A percentile compares a stretch with the other conserved stretches of the same genome.
Conservation (phyloP, 306 rosid genomes). For the cucumber (Cucumis sativus) region DNA sequence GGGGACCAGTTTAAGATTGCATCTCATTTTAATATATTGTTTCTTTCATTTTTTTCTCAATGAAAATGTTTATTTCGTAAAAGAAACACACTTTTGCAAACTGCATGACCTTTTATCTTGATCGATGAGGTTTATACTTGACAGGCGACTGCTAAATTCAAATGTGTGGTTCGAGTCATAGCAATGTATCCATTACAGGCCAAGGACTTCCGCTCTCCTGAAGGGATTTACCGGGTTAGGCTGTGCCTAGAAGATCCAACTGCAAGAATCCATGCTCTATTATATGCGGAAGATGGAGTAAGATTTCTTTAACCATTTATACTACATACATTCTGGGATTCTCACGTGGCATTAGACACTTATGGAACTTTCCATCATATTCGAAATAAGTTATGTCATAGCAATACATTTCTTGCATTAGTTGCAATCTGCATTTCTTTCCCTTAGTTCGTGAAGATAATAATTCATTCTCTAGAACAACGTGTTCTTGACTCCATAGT, state of each 20-base stretch:
- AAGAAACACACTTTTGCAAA: neutral
- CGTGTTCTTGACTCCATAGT: neutral
- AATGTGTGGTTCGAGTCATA: slow-evolving; percentile 49
- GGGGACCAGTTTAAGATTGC: neutral
- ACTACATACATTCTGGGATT: neutral
- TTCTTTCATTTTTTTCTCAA: neutral
- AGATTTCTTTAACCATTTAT: neutral
- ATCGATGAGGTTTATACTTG: neutral
- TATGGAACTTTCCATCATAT: neutral
- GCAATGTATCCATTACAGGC: slow-evolving; percentile 35
- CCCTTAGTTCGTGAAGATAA: neutral
- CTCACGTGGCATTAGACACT: neutral
- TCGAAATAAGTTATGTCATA: neutral
- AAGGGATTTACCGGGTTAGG: slow-evolving; percentile 28
- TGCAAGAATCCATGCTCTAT: slow-evolving; percentile 53
- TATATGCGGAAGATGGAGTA: slow-evolving; percentile 55
- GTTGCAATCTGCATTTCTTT: neutral
- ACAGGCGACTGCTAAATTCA: slow-evolving; percentile 49
- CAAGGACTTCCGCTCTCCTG: slow-evolving; percentile 15
- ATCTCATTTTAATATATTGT: neutral
- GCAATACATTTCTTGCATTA: neutral
- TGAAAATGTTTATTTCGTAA: no score
- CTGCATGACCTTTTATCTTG: neutral
- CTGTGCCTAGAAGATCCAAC: slow-evolving; percentile 73
- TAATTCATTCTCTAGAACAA: neutral